These are phyloP conservation scores for Melaleuca alternifolia DNA, from an alignment of 345 rosid genomes.

Conservation along the genomic window DNA sequence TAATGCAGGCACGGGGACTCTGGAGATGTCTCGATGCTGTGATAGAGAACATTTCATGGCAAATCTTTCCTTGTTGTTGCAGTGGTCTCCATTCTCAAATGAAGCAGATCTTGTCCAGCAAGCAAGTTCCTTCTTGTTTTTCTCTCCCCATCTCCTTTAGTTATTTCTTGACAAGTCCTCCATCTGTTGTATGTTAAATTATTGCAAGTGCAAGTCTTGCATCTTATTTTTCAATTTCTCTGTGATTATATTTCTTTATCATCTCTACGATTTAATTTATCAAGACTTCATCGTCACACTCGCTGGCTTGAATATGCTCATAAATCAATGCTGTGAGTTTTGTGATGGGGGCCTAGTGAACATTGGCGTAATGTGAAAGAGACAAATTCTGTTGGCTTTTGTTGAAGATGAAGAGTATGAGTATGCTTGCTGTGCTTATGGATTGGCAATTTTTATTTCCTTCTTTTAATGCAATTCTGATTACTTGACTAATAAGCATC, in stretches of 20 bases:
- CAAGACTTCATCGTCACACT: background rate
- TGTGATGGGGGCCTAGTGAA: background rate
- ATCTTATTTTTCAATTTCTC: background rate
- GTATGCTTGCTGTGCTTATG: background rate
- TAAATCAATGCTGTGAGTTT: background rate
- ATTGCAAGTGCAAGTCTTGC: background rate
- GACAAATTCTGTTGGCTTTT: background rate
- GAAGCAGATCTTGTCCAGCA: slow-evolving; percentile 87
- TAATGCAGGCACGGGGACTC: slow-evolving; percentile 22
- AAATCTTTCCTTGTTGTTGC: slow-evolving; percentile 62
- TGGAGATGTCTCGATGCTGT: slow-evolving; percentile 22
- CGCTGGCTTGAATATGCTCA: background rate
- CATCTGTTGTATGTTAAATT: background rate
- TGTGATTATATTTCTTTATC: background rate
- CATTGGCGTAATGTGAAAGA: background rate
- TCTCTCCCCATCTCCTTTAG: background rate
- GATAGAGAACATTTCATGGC: slow-evolving; percentile 45
- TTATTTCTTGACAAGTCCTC: background rate
- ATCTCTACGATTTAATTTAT: background rate
- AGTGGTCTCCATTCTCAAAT: slow-evolving; percentile 93
- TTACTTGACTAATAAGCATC: background rate
- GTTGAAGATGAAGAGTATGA: background rate
- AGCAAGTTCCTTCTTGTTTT: slow-evolving; percentile 23
- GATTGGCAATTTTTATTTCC: background rate
- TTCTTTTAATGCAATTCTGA: background rate